A percentile compares a stretch with the other conserved stretches of the same genome.
These are phyloP conservation scores for Amanita rimosa DNA, from an alignment of 768 basidiomycete genomes.

Conservation along the genomic window DNA sequence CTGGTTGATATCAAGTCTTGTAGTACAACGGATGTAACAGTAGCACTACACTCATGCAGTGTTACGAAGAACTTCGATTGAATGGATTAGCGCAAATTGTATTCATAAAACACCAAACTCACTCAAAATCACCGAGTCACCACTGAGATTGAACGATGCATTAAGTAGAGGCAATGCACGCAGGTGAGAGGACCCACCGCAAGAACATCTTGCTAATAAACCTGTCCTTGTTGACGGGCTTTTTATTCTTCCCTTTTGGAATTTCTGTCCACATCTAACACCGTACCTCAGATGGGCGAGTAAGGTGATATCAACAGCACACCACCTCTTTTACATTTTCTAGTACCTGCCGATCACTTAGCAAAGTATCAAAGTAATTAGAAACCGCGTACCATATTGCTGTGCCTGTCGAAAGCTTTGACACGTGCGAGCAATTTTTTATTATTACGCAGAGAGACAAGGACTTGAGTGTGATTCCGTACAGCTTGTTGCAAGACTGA, in stretches of 20 bases:
- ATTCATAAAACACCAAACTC: slow-evolving; percentile 25
- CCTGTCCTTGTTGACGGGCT: slow-evolving; percentile 96
- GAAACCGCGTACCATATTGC: slow-evolving; percentile 75
- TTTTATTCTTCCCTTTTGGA: slow-evolving; percentile 98
- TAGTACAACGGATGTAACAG: slow-evolving; percentile 2
- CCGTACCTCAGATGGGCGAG: slow-evolving; percentile 1
- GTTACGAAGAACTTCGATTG: slow-evolving; percentile 55
- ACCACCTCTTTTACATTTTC: slow-evolving; percentile 93
- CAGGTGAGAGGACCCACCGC: slow-evolving; percentile 37
- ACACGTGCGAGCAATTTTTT: slow-evolving; percentile 94
- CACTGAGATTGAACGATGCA: slow-evolving; percentile 32
- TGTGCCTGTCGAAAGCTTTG: slow-evolving; percentile 97
- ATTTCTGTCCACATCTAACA: slow-evolving; percentile 96
- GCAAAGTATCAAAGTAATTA: slow-evolving; percentile 4
- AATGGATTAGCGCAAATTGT: slow-evolving; percentile 19
- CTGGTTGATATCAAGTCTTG: neutral
- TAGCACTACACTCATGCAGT: slow-evolving; percentile 33
- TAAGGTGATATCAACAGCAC: neutral
- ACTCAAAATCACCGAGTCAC: slow-evolving; percentile 98
- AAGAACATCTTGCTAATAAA: slow-evolving; percentile 99
- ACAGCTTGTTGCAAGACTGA: slow-evolving; percentile 96
- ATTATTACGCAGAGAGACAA: slow-evolving; percentile 96
- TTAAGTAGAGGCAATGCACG: slow-evolving; percentile 6
- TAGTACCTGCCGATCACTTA: slow-evolving; percentile 49
- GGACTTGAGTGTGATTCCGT: slow-evolving; percentile 93